Evolutionary conservation across 2,329 filamentous ascomycete genomes (phyloP).

Genomic region (Aotearoamyces nothofagi): DNA sequence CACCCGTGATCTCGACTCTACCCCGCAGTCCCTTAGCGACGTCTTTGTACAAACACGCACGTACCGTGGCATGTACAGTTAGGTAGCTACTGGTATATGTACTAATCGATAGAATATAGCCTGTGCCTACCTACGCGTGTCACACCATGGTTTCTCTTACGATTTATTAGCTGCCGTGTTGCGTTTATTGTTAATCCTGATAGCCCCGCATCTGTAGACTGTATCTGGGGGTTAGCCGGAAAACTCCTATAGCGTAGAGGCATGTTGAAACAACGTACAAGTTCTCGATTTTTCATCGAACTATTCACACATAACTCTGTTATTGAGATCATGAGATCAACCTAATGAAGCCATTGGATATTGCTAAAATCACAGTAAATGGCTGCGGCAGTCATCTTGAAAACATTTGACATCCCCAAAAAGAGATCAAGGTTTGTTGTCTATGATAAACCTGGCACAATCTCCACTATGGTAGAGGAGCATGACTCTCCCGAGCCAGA

Average conservation of each 20-base stretch:
- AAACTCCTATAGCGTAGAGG: not conserved
- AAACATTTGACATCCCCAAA: slow-evolving; percentile 29
- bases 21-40: no score
- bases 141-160: no score
- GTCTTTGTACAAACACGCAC: no score
- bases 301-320: no score
- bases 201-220: not conserved
- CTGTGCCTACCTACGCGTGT: no score
- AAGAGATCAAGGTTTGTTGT: slow-evolving; percentile 48
- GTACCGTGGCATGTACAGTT: no score
- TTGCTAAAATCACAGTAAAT: slow-evolving; percentile 9
- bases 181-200: not conserved
- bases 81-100: no score
- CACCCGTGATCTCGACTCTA: no score
- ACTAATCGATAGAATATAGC: no score
- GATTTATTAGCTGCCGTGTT: slow-evolving; percentile 9
- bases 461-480: slow-evolving; percentile 48
- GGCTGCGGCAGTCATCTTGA: slow-evolving; percentile 10
- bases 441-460: slow-evolving; percentile 48
- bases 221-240: not conserved
- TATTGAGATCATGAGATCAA: not conserved
- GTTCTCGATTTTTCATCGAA: no score
- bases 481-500: slow-evolving; percentile 50
- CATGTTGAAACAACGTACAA: not conserved
- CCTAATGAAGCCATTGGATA: not conserved